Conservation (phyloP, 2,329 filamentous ascomycete genomes). For the Penicillium sp. region DNA sequence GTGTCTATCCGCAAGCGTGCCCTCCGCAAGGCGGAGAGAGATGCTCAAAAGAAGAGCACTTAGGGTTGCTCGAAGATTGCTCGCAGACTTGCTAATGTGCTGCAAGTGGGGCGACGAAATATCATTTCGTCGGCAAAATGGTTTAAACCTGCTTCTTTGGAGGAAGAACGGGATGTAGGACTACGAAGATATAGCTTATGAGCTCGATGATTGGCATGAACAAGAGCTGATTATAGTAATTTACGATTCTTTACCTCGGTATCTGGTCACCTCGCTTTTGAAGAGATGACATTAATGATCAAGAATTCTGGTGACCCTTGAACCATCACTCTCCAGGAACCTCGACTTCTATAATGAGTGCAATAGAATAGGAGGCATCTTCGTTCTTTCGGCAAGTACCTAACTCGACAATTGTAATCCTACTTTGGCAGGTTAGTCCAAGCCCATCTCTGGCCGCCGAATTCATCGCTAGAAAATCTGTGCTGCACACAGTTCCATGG, state of each 20-base stretch:
- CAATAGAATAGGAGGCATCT: slow-evolving; percentile 7
- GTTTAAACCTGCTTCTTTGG: neutral
- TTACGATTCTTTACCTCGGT: neutral
- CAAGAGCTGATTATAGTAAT: slow-evolving; percentile 2
- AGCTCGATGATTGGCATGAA: slow-evolving; percentile 3
- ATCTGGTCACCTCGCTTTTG: neutral
- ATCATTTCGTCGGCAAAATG: neutral
- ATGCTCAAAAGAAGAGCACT: slow-evolving; percentile 60
- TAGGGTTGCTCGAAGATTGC: slow-evolving; percentile 18
- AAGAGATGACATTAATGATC: neutral
- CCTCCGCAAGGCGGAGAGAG: slow-evolving; percentile 78
- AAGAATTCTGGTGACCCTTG: no score
- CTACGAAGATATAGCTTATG: slow-evolving; percentile 5
- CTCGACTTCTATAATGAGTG: no score
- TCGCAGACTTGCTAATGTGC: neutral
- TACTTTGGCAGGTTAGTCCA: slow-evolving; percentile 11
- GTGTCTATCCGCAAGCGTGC: slow-evolving; percentile 79
- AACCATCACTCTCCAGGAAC: neutral
- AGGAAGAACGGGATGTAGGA: neutral
- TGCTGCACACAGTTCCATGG: slow-evolving; percentile 16
- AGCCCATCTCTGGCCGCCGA: neutral
- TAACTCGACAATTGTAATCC: slow-evolving; percentile 54
- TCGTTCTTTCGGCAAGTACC: slow-evolving; percentile 6
- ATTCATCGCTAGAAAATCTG: neutral
- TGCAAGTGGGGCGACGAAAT: neutral